phyloP scores from a whole-genome alignment of 1,139 yeast species.

The Yamadazyma buinensis region DNA sequence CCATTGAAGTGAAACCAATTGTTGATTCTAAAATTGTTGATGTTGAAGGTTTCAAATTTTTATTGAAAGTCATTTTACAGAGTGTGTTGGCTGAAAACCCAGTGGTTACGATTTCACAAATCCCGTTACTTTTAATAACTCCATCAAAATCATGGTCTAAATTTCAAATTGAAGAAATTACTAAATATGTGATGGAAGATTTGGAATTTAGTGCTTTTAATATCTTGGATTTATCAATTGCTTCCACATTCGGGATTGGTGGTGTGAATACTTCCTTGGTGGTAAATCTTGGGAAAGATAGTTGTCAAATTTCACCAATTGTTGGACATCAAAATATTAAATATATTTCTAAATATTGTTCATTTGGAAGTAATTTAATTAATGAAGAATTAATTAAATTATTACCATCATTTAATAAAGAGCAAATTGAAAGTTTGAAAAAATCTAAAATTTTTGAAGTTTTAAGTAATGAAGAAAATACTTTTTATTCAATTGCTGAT shows the following conservation, averaged over 20 bases:
- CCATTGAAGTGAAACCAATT: slow-evolving; percentile 54
- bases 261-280: slow-evolving; percentile 59
- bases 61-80: slow-evolving; percentile 57
- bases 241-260: slow-evolving; percentile 72
- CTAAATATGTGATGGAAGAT: slow-evolving; percentile 72
- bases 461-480: slow-evolving; percentile 47
- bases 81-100: slow-evolving; percentile 54
- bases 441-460: slow-evolving; percentile 75
- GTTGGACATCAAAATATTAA: slow-evolving; percentile 63
- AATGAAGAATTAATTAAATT: slow-evolving; percentile 48
- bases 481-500: slow-evolving; percentile 57
- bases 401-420: slow-evolving; percentile 55
- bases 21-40: slow-evolving; percentile 60
- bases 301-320: slow-evolving; percentile 76
- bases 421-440: slow-evolving; percentile 74
- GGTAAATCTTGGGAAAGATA: slow-evolving; percentile 75
- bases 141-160: slow-evolving; percentile 72
- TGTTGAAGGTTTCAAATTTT: slow-evolving; percentile 66
- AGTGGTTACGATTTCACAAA: slow-evolving; percentile 43
- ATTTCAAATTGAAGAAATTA: slow-evolving; percentile 58
- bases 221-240: slow-evolving; percentile 63
- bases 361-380: slow-evolving; percentile 61
- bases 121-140: slow-evolving; percentile 52
- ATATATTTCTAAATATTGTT: slow-evolving; percentile 48
- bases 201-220: slow-evolving; percentile 73